Percentiles rank a stretch among this genome's conserved stretches.
Evolutionary conservation across 192 early-diverging fungal genomes (phyloP).

Genomic region (Linnemannia hyalina): DNA sequence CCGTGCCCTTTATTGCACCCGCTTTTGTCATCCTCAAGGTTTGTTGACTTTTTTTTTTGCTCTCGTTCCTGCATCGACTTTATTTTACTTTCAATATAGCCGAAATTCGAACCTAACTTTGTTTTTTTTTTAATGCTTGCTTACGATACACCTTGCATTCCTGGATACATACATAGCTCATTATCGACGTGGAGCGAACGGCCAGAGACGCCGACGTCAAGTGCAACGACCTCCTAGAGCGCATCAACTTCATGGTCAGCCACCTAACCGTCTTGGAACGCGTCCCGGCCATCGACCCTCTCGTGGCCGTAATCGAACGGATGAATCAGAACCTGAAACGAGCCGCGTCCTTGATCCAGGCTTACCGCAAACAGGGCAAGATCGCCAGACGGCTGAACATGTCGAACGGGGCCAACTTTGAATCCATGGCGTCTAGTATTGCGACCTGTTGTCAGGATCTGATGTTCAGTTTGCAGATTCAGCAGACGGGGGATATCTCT

Average conservation of each 20-base stretch:
- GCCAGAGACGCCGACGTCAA: conserved; percentile 65
- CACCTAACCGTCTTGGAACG: conserved; percentile 63
- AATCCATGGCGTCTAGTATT: conserved; percentile 46
- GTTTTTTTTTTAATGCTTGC: too few relatives aligned
- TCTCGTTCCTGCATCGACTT: too few relatives aligned
- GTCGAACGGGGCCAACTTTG: conserved; percentile 65
- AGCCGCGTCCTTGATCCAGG: conserved; percentile 57
- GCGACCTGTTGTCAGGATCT: conserved; percentile 61
- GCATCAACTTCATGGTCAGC: conserved; percentile 69
- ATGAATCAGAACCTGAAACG: conserved; percentile 61
- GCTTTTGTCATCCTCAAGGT: conserved; percentile 66
- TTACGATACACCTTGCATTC: background rate
- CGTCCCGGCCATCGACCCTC: conserved; percentile 46
- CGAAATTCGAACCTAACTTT: background rate
- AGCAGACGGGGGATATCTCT: conserved; percentile 63
- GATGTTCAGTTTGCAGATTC: conserved; percentile 68
- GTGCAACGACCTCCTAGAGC: conserved; percentile 65
- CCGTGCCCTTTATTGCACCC: conserved; percentile 65
- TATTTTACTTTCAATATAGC: background rate
- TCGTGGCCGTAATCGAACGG: conserved; percentile 54
- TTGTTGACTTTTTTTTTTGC: background rate
- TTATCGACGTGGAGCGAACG: conserved; percentile 64
- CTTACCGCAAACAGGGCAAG: conserved; percentile 64
- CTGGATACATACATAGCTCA: conserved; percentile 27
- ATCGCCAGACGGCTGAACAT: conserved; percentile 65